Conservation (phyloP, 441 rosid species). For the Aquilaria agallochum region DNA sequence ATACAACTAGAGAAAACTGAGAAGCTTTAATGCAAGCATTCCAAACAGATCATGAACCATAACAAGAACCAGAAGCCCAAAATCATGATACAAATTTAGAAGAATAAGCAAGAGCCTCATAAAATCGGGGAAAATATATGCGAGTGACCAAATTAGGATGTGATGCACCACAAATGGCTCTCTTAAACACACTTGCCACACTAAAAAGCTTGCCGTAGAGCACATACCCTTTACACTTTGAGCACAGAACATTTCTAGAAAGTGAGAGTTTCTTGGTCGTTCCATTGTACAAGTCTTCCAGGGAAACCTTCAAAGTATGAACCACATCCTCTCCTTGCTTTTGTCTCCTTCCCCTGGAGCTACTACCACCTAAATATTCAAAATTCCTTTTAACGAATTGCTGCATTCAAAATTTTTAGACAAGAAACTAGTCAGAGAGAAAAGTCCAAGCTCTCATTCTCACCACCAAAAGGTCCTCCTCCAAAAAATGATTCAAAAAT, state of each 20-base stretch:
- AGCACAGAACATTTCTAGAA: slow-evolving; percentile 31
- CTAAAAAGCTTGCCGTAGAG: not conserved
- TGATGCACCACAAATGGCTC: no score
- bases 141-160: no score
- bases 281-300: slow-evolving; percentile 48
- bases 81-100: no score
- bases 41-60: no score
- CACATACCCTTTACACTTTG: slow-evolving; percentile 42
- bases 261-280: slow-evolving; percentile 39
- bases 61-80: no score
- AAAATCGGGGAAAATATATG: no score
- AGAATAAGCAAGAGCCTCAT: no score
- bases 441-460: slow-evolving; percentile 2
- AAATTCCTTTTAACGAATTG: not conserved
- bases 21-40: no score
- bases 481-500: slow-evolving; percentile 36
- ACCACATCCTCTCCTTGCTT: slow-evolving; percentile 38
- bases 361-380: slow-evolving; percentile 27
- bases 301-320: slow-evolving; percentile 29
- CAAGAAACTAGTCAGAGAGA: not conserved
- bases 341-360: slow-evolving; percentile 34
- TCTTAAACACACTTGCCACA: no score
- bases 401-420: not conserved
- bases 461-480: slow-evolving; percentile 35
- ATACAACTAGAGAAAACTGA: no score